These are phyloP conservation scores for Oidiodendron maius DNA, from an alignment of 495 filamentous ascomycete species.

Conservation along the genomic window DNA sequence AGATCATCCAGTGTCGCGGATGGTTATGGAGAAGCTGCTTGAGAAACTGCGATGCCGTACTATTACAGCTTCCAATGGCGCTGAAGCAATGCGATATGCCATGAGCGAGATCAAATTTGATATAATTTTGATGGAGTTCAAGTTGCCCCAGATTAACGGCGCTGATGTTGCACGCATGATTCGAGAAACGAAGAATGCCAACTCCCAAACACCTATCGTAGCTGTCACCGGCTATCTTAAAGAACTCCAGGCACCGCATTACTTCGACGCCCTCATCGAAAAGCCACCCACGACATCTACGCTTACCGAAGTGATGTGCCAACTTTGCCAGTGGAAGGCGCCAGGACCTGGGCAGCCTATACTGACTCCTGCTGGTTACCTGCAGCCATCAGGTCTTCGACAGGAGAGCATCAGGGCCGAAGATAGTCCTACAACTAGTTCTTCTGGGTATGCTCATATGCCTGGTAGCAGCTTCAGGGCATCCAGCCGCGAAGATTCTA, in stretches of 20 bases:
- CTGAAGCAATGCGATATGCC: conserved; percentile 85
- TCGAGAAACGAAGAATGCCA: conserved; percentile 87
- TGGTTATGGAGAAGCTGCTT: conserved; percentile 94
- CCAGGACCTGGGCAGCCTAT: conserved; percentile 46
- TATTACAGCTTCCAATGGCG: conserved; percentile 82
- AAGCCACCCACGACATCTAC: conserved; percentile 91
- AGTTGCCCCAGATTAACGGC: conserved; percentile 88
- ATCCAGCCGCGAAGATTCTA: conserved; percentile 77
- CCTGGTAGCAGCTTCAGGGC: conserved; percentile 69
- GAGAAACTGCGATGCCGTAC: conserved; percentile 94
- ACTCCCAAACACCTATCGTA: conserved; percentile 91
- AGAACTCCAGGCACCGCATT: conserved; percentile 86
- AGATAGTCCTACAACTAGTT: conserved; percentile 79
- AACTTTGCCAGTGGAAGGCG: conserved; percentile 89
- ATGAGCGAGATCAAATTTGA: conserved; percentile 93
- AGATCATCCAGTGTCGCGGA: conserved; percentile 92
- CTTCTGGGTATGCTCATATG: conserved; percentile 63
- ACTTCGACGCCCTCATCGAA: conserved; percentile 91
- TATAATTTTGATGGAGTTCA: conserved; percentile 97
- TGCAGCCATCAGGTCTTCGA: conserved; percentile 58
- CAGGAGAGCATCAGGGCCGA: conserved; percentile 56
- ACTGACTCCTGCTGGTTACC: conserved; percentile 35
- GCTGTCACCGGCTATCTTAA: conserved; percentile 97
- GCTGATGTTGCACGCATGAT: conserved; percentile 96
- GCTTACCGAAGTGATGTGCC: conserved; percentile 75